Base-by-base conservation (phyloP, 768 basidiomycete species). In the Phylloporus scabripes region DNA sequence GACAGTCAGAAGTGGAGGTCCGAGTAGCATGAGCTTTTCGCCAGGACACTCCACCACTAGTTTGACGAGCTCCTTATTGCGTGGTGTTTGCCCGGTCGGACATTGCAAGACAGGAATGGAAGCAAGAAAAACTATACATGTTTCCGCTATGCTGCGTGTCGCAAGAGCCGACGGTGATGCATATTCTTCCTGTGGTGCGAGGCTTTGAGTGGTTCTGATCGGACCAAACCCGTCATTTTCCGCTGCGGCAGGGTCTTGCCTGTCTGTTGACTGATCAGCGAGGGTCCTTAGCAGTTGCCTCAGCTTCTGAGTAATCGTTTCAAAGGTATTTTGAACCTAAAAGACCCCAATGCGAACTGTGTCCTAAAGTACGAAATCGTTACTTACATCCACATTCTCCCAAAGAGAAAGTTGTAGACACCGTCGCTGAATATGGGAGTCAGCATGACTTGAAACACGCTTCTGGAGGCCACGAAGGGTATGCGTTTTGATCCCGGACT, bases 401-500 rank as follows among this genome's bases (percentile, higher is more conserved):
- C 90, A 91, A 21, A 92, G 63, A 7, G 76, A 62, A 24, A 72
- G 70, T 42, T 86, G 77, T 20, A 91, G 68, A 34, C 66, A 68
- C 61, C 49, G 74, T 69, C 36, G 64, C 45, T 32, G 58, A 49
- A 46, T 33, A 43, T 43, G 14, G 44, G 45, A 32, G 46, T 47
- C 43, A 50, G 46, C 34, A 42, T 54, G 37, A 37, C 39, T 18
- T 26, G 50, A 46, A 9, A 55, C 45, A 28, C 45, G 46, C 7
- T 39, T 45, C 21, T 60, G 66, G 48, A 79, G 56, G 33, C 52
- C 55, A 42, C 68, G 67, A 36, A 88, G 70, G 0, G 73, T 67
- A 41, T 81, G 74, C 9, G 74, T 70, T 57, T 80, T 76, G 53
- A 92, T 86, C 1, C 91, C 91, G 9, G 84, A 77, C 36, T 64